These are phyloP conservation scores for Seiridium unicorne DNA, from an alignment of 2,329 filamentous ascomycete genomes.

Conservation along the genomic window DNA sequence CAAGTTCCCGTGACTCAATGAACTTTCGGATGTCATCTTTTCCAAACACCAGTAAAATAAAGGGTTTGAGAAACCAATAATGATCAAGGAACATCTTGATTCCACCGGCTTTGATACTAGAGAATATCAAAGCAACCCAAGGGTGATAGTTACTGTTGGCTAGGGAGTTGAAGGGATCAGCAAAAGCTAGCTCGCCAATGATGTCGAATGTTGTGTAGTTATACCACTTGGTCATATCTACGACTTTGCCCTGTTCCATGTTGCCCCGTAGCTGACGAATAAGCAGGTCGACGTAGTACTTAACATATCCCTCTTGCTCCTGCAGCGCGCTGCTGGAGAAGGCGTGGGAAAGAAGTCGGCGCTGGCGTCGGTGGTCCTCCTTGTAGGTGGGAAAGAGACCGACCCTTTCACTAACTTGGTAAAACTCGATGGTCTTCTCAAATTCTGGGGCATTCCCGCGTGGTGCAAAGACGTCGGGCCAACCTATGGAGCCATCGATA, in stretches of 20 bases:
- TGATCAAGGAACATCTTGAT: background rate
- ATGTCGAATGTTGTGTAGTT: slow-evolving; percentile 23
- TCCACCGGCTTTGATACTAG: background rate
- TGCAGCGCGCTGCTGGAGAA: slow-evolving; percentile 17
- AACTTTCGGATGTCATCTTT: slow-evolving; percentile 11
- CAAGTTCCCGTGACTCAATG: background rate
- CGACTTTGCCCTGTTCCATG: background rate
- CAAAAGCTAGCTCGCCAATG: slow-evolving; percentile 17
- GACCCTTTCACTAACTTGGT: background rate
- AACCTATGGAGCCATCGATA: slow-evolving; percentile 1
- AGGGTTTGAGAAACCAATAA: background rate
- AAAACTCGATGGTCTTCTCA: slow-evolving; percentile 1
- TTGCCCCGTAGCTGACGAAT: slow-evolving; percentile 12
- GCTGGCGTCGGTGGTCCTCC: slow-evolving; percentile 13
- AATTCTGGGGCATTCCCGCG: background rate
- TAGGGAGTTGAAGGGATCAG: slow-evolving; percentile 16
- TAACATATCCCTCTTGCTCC: slow-evolving; percentile 18
- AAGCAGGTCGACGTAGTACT: slow-evolving; percentile 17
- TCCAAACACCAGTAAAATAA: slow-evolving; percentile 3
- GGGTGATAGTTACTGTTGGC: slow-evolving; percentile 5
- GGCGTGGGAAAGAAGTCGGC: slow-evolving; percentile 13
- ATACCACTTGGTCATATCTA: slow-evolving; percentile 18
- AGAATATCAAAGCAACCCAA: slow-evolving; percentile 16
- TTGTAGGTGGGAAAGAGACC: slow-evolving; percentile 9
- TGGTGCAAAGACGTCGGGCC: background rate